Conservation (phyloP, 2,329 filamentous ascomycete species). For the Botrytis paeoniae region DNA sequence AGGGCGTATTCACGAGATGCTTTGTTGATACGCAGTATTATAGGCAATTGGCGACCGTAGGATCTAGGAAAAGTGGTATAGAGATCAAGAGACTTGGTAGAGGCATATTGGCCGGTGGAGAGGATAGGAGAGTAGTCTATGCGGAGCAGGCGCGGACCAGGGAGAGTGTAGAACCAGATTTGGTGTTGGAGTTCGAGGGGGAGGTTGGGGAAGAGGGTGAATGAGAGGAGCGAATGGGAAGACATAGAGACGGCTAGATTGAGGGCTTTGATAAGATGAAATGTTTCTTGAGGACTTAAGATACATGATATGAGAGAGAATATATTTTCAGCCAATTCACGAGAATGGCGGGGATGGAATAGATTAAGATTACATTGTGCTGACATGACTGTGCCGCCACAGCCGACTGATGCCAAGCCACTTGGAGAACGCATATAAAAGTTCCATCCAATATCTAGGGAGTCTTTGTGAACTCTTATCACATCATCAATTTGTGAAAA, state of each 20-base stretch:
- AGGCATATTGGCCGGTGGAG: neutral
- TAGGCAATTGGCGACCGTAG: neutral
- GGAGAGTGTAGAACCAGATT: neutral
- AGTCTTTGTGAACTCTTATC: neutral
- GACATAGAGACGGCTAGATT: neutral
- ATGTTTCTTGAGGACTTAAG: neutral
- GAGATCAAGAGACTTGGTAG: neutral
- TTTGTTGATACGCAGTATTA: neutral
- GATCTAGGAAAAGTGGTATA: neutral
- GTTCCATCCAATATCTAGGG: neutral
- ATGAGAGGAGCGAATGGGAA: neutral
- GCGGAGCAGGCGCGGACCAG: neutral
- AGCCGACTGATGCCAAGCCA: neutral
- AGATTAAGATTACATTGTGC: neutral
- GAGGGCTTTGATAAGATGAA: rapidly evolving
- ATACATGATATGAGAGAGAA: neutral
- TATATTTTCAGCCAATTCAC: neutral
- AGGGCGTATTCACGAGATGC: neutral
- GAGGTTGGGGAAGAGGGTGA: neutral
- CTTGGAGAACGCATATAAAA: neutral
- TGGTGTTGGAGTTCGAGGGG: neutral
- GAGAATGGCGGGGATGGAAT: neutral
- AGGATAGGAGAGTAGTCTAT: neutral
- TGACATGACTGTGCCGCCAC: neutral
- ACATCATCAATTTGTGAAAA: neutral